These are phyloP conservation scores for Escallonia herrerae DNA, from an alignment of 129 eudicot genomes.

Conservation along the genomic window DNA sequence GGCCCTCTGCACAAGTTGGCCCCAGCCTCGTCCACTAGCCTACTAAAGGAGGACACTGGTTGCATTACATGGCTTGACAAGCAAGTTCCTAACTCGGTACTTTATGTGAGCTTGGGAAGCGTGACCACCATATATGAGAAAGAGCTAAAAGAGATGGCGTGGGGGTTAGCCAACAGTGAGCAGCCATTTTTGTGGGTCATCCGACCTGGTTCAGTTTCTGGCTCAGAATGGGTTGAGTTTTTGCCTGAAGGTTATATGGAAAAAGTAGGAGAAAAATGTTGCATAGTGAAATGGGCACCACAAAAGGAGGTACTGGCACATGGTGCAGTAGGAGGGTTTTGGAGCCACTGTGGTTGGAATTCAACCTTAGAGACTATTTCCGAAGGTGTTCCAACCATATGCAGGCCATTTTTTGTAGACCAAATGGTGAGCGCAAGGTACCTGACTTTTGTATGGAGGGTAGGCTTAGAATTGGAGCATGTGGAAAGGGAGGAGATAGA, in stretches of 20 bases:
- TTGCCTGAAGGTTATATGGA: constrained; percentile 35
- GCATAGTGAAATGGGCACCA: constrained; percentile 42
- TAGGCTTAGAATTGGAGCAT: constrained; percentile 30
- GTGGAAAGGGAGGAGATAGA: neutral
- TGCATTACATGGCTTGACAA: constrained; percentile 51
- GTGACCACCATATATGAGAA: constrained; percentile 21
- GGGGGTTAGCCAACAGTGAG: constrained; percentile 42
- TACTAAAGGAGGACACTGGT: constrained; percentile 24
- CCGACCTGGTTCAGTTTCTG: constrained; percentile 37
- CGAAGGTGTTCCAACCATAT: constrained; percentile 43
- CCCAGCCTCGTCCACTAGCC: constrained; percentile 19
- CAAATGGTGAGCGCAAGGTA: constrained; percentile 36
- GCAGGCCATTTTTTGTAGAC: constrained; percentile 37
- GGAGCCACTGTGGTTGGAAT: constrained; percentile 63
- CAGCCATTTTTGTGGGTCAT: constrained; percentile 47
- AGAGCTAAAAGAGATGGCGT: constrained; percentile 41
- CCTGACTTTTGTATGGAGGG: constrained; percentile 32
- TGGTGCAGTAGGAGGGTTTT: constrained; percentile 41
- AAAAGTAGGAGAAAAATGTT: constrained; percentile 25
- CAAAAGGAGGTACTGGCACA: constrained; percentile 57
- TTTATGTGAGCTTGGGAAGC: constrained; percentile 58
- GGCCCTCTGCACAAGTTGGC: constrained; percentile 54
- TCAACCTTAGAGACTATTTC: constrained; percentile 40
- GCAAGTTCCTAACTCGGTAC: constrained; percentile 40
- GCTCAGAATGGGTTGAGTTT: constrained; percentile 29